Evolutionary conservation across 2,329 filamentous ascomycete genomes (phyloP).

Genomic region (Macrophomina phaseolina): DNA sequence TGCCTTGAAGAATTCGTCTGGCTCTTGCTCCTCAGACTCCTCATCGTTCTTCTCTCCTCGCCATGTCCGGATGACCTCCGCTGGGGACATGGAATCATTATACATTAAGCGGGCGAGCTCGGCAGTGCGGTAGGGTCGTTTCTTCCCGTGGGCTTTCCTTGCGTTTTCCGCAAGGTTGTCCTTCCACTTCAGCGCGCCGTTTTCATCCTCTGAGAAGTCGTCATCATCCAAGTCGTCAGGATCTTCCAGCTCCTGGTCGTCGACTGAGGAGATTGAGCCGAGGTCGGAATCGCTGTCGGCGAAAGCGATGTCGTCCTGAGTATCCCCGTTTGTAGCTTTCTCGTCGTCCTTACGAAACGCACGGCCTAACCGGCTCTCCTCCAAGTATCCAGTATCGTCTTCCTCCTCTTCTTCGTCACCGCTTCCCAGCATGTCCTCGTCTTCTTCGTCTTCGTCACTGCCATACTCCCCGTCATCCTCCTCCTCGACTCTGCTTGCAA

Average conservation of each 20-base stretch:
- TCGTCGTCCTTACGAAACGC: constrained; percentile 63
- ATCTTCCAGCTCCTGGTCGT: constrained; percentile 61
- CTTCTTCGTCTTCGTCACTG: constrained; percentile 60
- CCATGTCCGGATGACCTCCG: constrained; percentile 81
- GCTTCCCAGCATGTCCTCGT: constrained; percentile 48
- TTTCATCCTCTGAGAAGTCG: constrained; percentile 67
- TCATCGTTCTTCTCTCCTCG: constrained; percentile 64
- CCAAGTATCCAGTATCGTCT: constrained; percentile 56
- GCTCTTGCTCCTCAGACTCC: constrained; percentile 60
- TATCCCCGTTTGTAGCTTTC: constrained; percentile 39
- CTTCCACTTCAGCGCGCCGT: constrained; percentile 83
- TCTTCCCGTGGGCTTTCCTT: constrained; percentile 70
- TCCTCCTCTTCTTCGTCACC: constrained; percentile 55
- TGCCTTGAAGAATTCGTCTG: constrained; percentile 68
- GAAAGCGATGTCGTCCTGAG: constrained; percentile 76
- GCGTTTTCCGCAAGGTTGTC: constrained; percentile 81
- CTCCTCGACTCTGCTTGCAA: constrained; percentile 54
- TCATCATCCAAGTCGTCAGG: constrained; percentile 55
- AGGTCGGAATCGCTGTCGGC: constrained; percentile 97
- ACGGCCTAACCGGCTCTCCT: constrained; percentile 52
- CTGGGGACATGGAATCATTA: constrained; percentile 76
- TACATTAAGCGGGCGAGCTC: constrained; percentile 91
- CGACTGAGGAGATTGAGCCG: constrained; percentile 76
- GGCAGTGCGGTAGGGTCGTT: constrained; percentile 74
- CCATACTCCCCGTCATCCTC: constrained; percentile 57